Base-by-base conservation (phyloP, 768 basidiomycete genomes). In the Podaxis sp. region DNA sequence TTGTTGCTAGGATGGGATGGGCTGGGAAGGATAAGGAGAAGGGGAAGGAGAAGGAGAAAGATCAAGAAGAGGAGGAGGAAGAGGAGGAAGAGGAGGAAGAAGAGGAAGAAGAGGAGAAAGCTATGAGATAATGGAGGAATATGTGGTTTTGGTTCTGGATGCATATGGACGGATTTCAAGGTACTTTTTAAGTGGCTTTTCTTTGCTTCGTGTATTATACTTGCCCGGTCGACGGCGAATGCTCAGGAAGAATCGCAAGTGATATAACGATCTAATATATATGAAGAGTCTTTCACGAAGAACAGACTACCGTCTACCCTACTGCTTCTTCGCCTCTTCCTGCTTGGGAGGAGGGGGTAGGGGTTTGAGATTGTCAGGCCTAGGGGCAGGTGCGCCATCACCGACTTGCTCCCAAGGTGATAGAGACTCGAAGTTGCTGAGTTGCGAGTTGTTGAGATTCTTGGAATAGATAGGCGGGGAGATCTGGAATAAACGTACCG, bases 361-460 rank as follows among this genome's bases (percentile, higher is more conserved):
- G 58, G 86, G 88, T 74, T 90, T 93, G 69, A 94, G 82, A 52
- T 88, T 85, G 37, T 87, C 85, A 2, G 95, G 93, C 65, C 77
- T 75, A 64, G 74, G 77, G 28, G 81, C 75, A 53, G 74, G 74
- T 17, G 78, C 80, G 33, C 84, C 84, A 44, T 84, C 78, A 38
- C 96, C 96, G 51, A 93, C 84, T 75, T 96, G 95, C 72, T 98
- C 97, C 96, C 96, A 99, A 44, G 97, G 96, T 50, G 87, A 95
- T 50, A 84, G 82, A 28, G 94, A 87, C 72, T 95, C 94, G 71
- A 98, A 99, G 80, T 99, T 98, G 61, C 96, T 96, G 67, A 8
- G 62, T 60, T 55, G n/a, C 15, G n/a, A 12, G 33, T 15, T 20
- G 30, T 51, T 52, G 41, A 58, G 33, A 53, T 54, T 24, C 49